Conservation (phyloP, 208 protist genomes). For the Trypanosoma avium region DNA sequence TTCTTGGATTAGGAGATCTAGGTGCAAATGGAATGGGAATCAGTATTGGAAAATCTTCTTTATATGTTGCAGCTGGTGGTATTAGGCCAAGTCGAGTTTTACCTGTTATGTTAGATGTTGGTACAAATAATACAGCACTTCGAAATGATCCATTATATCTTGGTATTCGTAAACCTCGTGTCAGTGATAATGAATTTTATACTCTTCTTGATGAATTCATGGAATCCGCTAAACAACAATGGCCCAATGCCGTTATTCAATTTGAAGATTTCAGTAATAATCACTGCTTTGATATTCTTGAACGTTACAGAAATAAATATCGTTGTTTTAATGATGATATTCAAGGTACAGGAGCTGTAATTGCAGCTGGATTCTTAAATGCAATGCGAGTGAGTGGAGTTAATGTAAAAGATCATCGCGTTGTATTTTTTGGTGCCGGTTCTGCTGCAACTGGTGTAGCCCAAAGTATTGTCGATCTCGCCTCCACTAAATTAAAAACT, state of each 20-base stretch:
- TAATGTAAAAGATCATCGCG: slow-evolving; percentile 49
- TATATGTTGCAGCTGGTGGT: slow-evolving; percentile 88
- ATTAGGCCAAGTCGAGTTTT: slow-evolving; percentile 75
- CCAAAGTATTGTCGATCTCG: slow-evolving; percentile 89
- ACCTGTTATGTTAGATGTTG: slow-evolving; percentile 89
- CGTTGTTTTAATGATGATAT: slow-evolving; percentile 98
- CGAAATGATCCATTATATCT: slow-evolving; percentile 79
- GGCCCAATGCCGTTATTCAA: slow-evolving; percentile 83
- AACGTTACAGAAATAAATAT: slow-evolving; percentile 81
- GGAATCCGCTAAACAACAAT: slow-evolving; percentile 53
- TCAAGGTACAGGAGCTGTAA: slow-evolving; percentile 95
- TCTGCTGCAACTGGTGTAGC: slow-evolving; percentile 94
- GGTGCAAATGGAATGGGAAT: slow-evolving; percentile 94
- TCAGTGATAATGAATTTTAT: slow-evolving; percentile 68
- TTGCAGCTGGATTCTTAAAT: slow-evolving; percentile 91
- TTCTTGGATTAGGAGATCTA: slow-evolving; percentile 88
- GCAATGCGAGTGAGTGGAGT: slow-evolving; percentile 48
- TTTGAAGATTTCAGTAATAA: slow-evolving; percentile 96
- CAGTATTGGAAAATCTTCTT: slow-evolving; percentile 88
- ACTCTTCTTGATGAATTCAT: slow-evolving; percentile 89
- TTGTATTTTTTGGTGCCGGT: slow-evolving; percentile 93
- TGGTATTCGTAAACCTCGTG: slow-evolving; percentile 44
- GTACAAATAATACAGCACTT: slow-evolving; percentile 80
- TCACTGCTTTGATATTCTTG: slow-evolving; percentile 91
- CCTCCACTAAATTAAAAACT: slow-evolving; percentile 55